Conservation (phyloP, 768 basidiomycete species). For the Mycena sanguinolenta region DNA sequence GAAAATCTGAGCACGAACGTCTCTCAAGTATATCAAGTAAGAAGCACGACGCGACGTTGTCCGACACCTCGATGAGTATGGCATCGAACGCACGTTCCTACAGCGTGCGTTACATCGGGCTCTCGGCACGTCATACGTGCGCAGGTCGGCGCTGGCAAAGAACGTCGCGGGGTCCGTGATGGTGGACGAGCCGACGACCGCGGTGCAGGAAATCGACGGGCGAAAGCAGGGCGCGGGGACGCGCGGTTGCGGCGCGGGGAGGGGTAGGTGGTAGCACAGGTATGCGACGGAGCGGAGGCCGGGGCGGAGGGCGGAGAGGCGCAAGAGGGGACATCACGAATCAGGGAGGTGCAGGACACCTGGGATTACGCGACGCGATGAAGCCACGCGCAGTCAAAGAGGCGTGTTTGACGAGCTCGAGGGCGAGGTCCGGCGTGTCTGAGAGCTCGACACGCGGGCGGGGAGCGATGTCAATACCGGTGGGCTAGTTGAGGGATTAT, state of each 20-base stretch:
- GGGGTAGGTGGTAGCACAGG: constrained; percentile 22
- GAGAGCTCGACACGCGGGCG: not conserved
- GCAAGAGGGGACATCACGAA: not conserved
- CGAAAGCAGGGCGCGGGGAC: constrained; percentile 24
- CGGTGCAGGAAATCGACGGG: constrained; percentile 25
- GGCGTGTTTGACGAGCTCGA: constrained; percentile 17
- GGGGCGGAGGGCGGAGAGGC: not conserved
- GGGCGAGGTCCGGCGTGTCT: not conserved
- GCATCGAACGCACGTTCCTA: constrained; percentile 13
- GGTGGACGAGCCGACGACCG: constrained; percentile 22
- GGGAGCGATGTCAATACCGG: too few species aligned
- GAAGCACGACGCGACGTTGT: constrained; percentile 33
- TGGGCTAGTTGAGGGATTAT: too few species aligned
- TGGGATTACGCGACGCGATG: too few species aligned
- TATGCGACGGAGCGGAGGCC: constrained; percentile 14
- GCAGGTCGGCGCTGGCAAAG: constrained; percentile 26
- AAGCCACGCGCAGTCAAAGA: constrained; percentile 24
- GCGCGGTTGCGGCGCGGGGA: constrained; percentile 16
- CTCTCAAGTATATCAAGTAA: constrained; percentile 16
- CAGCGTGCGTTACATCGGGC: too few species aligned
- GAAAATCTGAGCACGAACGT: not conserved
- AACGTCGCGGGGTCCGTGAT: constrained; percentile 21
- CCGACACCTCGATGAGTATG: too few species aligned
- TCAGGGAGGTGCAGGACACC: constrained; percentile 1
- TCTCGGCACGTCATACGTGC: constrained; percentile 25